Evolutionary conservation across 2,329 filamentous ascomycete species (phyloP).

Genomic region (Gnomoniopsis smithogilvyi): DNA sequence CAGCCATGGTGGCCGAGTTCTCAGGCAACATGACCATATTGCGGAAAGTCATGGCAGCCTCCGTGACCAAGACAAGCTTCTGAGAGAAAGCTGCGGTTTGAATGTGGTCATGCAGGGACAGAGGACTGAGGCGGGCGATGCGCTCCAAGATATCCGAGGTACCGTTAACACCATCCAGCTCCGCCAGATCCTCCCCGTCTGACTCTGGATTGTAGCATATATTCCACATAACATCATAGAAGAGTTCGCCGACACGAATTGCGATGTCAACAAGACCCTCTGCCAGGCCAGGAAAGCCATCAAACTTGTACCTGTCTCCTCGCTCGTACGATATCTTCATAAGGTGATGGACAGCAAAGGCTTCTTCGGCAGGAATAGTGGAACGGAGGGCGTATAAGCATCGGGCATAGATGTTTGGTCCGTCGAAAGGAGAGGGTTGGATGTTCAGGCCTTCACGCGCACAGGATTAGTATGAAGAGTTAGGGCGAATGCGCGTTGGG

Average conservation of each 20-base stretch:
- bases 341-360: constrained; percentile 89
- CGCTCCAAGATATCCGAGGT: constrained; percentile 71
- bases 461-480: not conserved
- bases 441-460: constrained; percentile 20
- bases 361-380: constrained; percentile 73
- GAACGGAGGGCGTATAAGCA: constrained; percentile 83
- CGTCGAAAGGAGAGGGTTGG: constrained; percentile 48
- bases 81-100: constrained; percentile 70
- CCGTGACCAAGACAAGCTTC: constrained; percentile 72
- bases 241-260: constrained; percentile 72
- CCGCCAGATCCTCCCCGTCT: constrained; percentile 52
- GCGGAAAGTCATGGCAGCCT: constrained; percentile 81
- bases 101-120: constrained; percentile 64
- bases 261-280: constrained; percentile 86
- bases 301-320: constrained; percentile 93
- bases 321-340: constrained; percentile 95
- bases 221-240: constrained; percentile 80
- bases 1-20: constrained; percentile 78
- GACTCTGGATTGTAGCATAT: constrained; percentile 60
- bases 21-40: constrained; percentile 96
- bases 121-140: constrained; percentile 61
- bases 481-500: not conserved
- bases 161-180: constrained; percentile 57
- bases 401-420: constrained; percentile 87
- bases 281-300: constrained; percentile 82